Evolutionary conservation across 805 yeast genomes (phyloP).

Genomic region (Maudiozyma pseudohumilis): DNA sequence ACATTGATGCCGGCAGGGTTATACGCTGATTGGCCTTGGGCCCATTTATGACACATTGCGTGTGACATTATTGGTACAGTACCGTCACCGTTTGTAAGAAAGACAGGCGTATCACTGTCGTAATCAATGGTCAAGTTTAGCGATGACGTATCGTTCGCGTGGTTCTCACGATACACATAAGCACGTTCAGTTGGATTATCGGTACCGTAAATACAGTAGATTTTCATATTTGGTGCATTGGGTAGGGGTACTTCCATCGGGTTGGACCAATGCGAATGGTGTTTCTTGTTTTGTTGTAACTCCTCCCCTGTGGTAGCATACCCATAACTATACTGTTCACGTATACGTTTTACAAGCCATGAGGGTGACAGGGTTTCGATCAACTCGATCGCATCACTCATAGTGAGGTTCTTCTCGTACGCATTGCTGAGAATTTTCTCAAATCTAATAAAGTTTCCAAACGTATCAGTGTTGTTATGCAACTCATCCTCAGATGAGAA

Average conservation of each 20-base stretch:
- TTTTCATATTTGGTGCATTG: slow-evolving; percentile 83
- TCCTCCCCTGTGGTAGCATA: slow-evolving; percentile 52
- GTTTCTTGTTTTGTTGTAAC: slow-evolving; percentile 53
- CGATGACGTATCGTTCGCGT: slow-evolving; percentile 34
- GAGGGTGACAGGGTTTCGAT: slow-evolving; percentile 56
- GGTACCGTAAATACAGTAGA: slow-evolving; percentile 89
- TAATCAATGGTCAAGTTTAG: slow-evolving; percentile 66
- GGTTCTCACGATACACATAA: slow-evolving; percentile 60
- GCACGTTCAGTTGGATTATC: slow-evolving; percentile 95
- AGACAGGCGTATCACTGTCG: slow-evolving; percentile 54
- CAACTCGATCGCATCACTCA: slow-evolving; percentile 58
- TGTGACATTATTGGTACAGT: slow-evolving; percentile 85
- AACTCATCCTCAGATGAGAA: slow-evolving; percentile 61
- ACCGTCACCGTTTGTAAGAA: slow-evolving; percentile 90
- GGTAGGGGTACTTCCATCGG: slow-evolving; percentile 91
- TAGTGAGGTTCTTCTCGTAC: slow-evolving; percentile 42
- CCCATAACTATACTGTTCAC: slow-evolving; percentile 72
- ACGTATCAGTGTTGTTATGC: slow-evolving; percentile 34
- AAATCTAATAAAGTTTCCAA: slow-evolving; percentile 69
- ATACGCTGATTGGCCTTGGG: slow-evolving; percentile 47
- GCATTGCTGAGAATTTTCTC: slow-evolving; percentile 9
- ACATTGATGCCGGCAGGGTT: slow-evolving; percentile 74
- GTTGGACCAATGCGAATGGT: slow-evolving; percentile 80
- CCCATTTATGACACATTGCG: slow-evolving; percentile 87
- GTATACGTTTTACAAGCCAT: slow-evolving; percentile 62